Base-by-base conservation (phyloP, 192 early-diverging fungal genomes). In the Lobulomyces angularis region DNA sequence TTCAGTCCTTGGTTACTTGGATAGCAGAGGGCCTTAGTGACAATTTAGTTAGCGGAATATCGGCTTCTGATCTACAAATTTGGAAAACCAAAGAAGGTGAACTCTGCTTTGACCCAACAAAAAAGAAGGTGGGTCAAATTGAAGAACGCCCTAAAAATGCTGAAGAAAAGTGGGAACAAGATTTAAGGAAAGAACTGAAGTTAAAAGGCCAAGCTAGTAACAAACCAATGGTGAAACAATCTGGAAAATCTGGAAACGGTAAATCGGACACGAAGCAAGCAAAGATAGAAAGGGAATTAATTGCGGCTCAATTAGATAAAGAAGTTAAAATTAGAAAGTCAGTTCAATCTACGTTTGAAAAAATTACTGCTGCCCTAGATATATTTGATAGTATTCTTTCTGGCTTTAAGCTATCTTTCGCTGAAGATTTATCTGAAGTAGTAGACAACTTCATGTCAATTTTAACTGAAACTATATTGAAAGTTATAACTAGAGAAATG, bases 121-220 rank as follows among this genome's bases (percentile, higher is more conserved):
- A 74, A 36, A 73, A 72, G 45, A 71, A 65, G 18, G 52, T 51
- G 18, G 56, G 45, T 24, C 59, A 59, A 9, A 47, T 53, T 19
- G 50, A 55, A 12, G 65, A 68, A 27, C 56, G 67, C 14, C 64
- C 67, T 20, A 64, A 47, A 17, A 79, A 66, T 37, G 68, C 71
- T 12, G 80, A 84, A 27, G 69, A 81, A 56, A 76, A 84, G 43
- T 88, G 82, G 80, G 83, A 86, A 63, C 67, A 62, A 8, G 79
- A 86, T 25, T 42, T 85, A 8, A 76, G 69, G 38, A 79, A 82
- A 35, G 72, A 82, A 38, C 46, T 87, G 22, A 37, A 22, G 76
- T 79, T 27, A 77, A 82, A 52, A 83, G 74, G 46, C 70, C 31
- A 16, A 32, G n/a, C 45, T 51, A 48, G 28, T 27, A 30, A 36